Conservation (phyloP, 1,284 basidiomycete genomes). For the Apiotrichum mycotoxinovorans region DNA sequence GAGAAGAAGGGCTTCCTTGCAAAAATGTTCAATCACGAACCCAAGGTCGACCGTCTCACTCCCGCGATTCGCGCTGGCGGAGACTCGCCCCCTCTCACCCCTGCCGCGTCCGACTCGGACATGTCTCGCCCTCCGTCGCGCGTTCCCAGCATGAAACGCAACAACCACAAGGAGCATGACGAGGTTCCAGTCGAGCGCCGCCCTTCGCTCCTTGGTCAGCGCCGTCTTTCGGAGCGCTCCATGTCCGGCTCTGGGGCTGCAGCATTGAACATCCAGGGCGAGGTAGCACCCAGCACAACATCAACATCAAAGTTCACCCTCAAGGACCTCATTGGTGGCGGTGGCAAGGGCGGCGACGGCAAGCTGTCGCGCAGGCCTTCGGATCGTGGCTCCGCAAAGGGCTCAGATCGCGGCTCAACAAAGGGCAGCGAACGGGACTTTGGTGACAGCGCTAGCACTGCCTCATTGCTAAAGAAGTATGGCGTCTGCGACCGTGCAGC, state of each 20-base stretch:
- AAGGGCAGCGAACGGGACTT: conserved; percentile 41
- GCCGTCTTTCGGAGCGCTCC: conserved; percentile 30
- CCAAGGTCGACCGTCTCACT: conserved; percentile 33
- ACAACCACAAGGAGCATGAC: conserved; percentile 18
- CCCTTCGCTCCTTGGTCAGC: conserved; percentile 7
- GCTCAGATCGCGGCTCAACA: conserved; percentile 47
- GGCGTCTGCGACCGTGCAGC: conserved; percentile 95
- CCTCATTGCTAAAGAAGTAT: conserved; percentile 77
- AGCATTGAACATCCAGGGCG: conserved; percentile 20
- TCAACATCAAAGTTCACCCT: conserved; percentile 68
- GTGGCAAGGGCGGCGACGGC: conserved; percentile 36
- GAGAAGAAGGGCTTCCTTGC: conserved; percentile 50
- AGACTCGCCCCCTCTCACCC: conserved; percentile 40
- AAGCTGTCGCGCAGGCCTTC: conserved; percentile 70
- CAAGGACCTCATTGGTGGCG: conserved; percentile 70
- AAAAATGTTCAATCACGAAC: conserved; percentile 48
- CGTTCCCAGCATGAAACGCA: conserved; percentile 29
- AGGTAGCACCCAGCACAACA: background rate
- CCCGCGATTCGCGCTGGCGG: conserved; percentile 15
- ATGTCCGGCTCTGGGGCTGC: conserved; percentile 24
- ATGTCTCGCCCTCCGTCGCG: conserved; percentile 36
- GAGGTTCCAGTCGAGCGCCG: conserved; percentile 6
- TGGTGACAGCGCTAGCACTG: conserved; percentile 45
- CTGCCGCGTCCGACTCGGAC: conserved; percentile 36
- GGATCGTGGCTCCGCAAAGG: conserved; percentile 60